Percentiles rank a stretch among this genome's conserved stretches.
Evolutionary conservation across 2,329 filamentous ascomycete species (phyloP).

Genomic region (Colletotrichum sp.): DNA sequence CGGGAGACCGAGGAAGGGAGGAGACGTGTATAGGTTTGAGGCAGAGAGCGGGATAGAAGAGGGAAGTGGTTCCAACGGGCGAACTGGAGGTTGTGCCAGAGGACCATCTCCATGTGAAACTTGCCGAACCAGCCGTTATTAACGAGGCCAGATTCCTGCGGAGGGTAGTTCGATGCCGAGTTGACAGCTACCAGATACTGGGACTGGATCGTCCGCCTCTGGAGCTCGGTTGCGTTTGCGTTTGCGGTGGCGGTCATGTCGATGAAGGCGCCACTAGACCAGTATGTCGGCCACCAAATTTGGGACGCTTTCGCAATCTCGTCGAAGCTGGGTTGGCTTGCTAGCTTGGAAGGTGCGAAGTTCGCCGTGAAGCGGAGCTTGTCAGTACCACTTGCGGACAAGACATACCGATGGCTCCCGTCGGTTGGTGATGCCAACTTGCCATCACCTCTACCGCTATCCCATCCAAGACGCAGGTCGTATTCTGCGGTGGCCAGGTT

Average conservation of each 20-base stretch:
- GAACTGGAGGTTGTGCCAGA: constrained; percentile 59
- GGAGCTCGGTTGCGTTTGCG: constrained; percentile 50
- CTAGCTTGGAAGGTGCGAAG: constrained; percentile 32
- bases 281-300: constrained; percentile 54
- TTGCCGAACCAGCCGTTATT: constrained; percentile 64
- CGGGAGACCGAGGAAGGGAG: constrained; percentile 40
- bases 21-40: constrained; percentile 51
- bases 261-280: constrained; percentile 56
- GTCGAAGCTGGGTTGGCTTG: constrained; percentile 26
- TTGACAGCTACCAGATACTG: constrained; percentile 60
- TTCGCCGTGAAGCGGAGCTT: constrained; percentile 33
- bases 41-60: constrained; percentile 49
- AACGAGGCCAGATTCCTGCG: constrained; percentile 51
- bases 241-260: constrained; percentile 46
- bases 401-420: constrained; percentile 47
- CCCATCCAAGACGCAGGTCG: constrained; percentile 43
- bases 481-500: constrained; percentile 48
- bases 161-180: constrained; percentile 50
- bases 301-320: constrained; percentile 34
- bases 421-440: constrained; percentile 35
- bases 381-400: constrained; percentile 30
- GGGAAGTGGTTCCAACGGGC: constrained; percentile 53
- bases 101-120: constrained; percentile 59
- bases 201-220: constrained; percentile 57
- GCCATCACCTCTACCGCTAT: constrained; percentile 25